phyloP scores from a whole-genome alignment of 306 rosid species.

The Citrullus colocynthis region DNA sequence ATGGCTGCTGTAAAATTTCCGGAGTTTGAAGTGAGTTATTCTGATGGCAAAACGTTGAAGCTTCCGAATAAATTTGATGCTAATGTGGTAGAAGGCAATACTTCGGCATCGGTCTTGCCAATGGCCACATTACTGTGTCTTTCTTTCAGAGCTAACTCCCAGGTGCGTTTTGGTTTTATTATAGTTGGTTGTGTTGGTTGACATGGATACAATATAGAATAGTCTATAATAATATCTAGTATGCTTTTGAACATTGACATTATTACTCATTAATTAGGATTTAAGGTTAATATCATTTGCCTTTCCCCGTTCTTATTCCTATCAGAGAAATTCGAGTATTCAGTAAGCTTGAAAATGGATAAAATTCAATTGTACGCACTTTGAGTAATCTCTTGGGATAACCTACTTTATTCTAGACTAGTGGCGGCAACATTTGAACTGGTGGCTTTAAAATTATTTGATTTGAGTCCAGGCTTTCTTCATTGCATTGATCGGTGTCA shows the following conservation, averaged over 20 bases:
- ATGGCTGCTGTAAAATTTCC: constrained; percentile 63
- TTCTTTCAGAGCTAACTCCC: constrained; percentile 73
- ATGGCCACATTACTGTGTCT: constrained; percentile 64
- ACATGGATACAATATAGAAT: not conserved
- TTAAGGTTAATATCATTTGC: not conserved
- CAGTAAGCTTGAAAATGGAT: not conserved
- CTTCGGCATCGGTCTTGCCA: constrained; percentile 22
- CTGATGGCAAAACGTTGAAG: constrained; percentile 46
- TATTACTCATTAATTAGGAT: not conserved
- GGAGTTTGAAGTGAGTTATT: constrained; percentile 41
- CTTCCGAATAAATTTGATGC: constrained; percentile 41
- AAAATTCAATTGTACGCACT: not conserved
- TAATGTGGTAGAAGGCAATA: constrained; percentile 20
- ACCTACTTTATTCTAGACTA: not conserved
- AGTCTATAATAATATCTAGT: not conserved
- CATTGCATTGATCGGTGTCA: not conserved
- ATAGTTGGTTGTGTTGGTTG: not conserved
- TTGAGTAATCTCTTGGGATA: not conserved
- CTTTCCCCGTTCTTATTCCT: not conserved
- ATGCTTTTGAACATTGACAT: not conserved
- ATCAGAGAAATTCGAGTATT: not conserved
- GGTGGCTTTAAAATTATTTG: not conserved
- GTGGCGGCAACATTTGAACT: not conserved
- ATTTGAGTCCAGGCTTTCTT: not conserved
- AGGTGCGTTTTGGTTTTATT: constrained; percentile 23